A percentile compares a stretch with the other conserved stretches of the same genome.
Conservation (phyloP, 2,329 filamentous ascomycete genomes). For the Botrytis hyacinthi region DNA sequence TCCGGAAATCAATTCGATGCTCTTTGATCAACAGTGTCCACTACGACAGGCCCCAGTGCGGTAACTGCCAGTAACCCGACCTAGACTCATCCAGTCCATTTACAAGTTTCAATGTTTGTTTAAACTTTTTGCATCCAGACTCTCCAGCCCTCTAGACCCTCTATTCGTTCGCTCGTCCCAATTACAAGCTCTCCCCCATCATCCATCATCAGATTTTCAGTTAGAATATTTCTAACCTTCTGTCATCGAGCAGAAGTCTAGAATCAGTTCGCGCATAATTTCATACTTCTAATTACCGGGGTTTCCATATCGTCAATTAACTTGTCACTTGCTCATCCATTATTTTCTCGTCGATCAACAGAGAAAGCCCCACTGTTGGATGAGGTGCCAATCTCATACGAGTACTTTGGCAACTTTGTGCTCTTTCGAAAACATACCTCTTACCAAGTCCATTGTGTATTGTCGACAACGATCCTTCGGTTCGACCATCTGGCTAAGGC, state of each 20-base stretch:
- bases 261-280: slow-evolving; percentile 12
- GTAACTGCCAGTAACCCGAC: slow-evolving; percentile 1
- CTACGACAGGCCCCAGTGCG: background rate
- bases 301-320: slow-evolving; percentile 2
- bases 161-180: slow-evolving; percentile 1
- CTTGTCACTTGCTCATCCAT: background rate
- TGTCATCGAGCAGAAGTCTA: slow-evolving; percentile 16
- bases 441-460: background rate
- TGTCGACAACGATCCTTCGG: background rate
- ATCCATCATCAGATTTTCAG: background rate
- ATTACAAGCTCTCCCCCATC: background rate
- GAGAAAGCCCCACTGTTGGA: slow-evolving; percentile 3
- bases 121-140: slow-evolving; percentile 10
- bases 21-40: background rate
- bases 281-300: background rate
- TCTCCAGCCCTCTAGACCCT: background rate
- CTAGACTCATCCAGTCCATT: background rate
- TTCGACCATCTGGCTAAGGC: background rate
- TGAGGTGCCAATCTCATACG: slow-evolving; percentile 3
- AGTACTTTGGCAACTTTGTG: slow-evolving; percentile 1
- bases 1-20: slow-evolving; percentile 1
- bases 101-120: slow-evolving; percentile 7
- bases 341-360: background rate
- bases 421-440: background rate
- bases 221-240: slow-evolving; percentile 1